A percentile compares a stretch with the other conserved stretches of the same genome.
phyloP scores from a whole-genome alignment of 805 yeast genomes.

The Kazachstania bromeliacearum region DNA sequence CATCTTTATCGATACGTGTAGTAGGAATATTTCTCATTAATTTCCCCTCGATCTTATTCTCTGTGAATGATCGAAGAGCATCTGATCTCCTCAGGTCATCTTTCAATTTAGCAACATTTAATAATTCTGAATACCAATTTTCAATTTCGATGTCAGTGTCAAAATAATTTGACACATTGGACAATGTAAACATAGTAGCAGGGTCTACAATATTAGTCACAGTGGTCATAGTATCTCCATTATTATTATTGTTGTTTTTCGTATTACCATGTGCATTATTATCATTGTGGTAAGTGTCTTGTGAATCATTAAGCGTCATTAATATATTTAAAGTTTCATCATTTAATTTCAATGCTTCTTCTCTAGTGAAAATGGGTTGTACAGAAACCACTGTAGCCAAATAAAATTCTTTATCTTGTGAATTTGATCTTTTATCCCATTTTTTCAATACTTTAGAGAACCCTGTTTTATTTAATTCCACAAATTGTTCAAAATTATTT shows the following conservation, averaged over 20 bases:
- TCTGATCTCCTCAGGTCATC: conserved; percentile 21
- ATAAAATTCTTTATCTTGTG: conserved; percentile 88
- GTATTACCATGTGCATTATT: neutral
- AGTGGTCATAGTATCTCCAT: neutral
- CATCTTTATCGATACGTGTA: conserved; percentile 13
- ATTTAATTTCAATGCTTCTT: conserved; percentile 73
- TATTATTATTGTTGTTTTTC: conserved; percentile 3
- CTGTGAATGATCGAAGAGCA: conserved; percentile 17
- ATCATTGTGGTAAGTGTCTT: neutral
- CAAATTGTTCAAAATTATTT: conserved; percentile 82
- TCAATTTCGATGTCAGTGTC: conserved; percentile 21
- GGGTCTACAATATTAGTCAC: neutral
- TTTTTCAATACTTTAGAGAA: conserved; percentile 91
- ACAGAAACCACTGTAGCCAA: conserved; percentile 88
- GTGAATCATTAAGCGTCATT: conserved; percentile 20
- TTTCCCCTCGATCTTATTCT: conserved; percentile 18
- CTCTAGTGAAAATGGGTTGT: conserved; percentile 91
- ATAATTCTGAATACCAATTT: conserved; percentile 27
- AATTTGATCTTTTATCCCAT: conserved; percentile 95
- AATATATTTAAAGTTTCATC: conserved; percentile 41
- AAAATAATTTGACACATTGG: conserved; percentile 1
- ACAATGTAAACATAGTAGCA: too few species aligned
- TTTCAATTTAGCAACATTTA: conserved; percentile 24
- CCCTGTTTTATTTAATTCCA: conserved; percentile 91
- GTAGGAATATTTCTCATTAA: conserved; percentile 7